Base-by-base conservation (phyloP, 257 asterid species). In the Echites panduratus region DNA sequence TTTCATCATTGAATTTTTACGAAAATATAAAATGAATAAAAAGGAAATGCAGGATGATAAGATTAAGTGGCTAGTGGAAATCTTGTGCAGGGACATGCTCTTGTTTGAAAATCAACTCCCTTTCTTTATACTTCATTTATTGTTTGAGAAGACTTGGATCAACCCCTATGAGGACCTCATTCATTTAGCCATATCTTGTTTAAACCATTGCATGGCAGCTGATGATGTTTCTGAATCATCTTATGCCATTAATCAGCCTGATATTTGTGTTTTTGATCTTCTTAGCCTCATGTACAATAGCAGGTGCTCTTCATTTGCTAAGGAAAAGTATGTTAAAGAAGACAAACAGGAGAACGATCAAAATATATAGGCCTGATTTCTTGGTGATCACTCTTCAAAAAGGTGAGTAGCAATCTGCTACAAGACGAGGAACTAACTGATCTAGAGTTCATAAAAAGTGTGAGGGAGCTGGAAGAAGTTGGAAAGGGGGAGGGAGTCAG, bases 31-130 rank as follows among this genome's bases (percentile, higher is more conserved):
- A 10, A 47, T 47, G 0, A 3, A 47, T 11, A 13, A 10, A 47
- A 16, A 47, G 50, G 2, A 47, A 47, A 9, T 9, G 50, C 10
- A 47, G 50, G 50, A 47, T 11, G 83, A 83, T 2, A 16, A 9
- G 45, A 79, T 19, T 73, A 71, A 20, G 77, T 58, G 73, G 59
- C 20, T 78, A 6, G 61, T 64, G 22, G 54, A 68, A 50, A 74
- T 70, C 38, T 12, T 78, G 14, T 41, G 59, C 22, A 72, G 68
- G 35, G 90, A 86, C 56, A 11, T 82, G 75, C 43, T 86, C 35
- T n/a, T 82, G 58, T 54, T 86, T 12, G 90, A 84, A 65, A 86
- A 84, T 71, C 88, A 84, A n/a, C 26, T 53, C 12, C 59, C 26
- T 19, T 19, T 53, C 11, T 53, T 53, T 7, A 14, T 53, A 2